A percentile compares a stretch with the other conserved stretches of the same genome.
Conservation (phyloP, 2,329 filamentous ascomycete genomes). For the Microcera coccophila region DNA sequence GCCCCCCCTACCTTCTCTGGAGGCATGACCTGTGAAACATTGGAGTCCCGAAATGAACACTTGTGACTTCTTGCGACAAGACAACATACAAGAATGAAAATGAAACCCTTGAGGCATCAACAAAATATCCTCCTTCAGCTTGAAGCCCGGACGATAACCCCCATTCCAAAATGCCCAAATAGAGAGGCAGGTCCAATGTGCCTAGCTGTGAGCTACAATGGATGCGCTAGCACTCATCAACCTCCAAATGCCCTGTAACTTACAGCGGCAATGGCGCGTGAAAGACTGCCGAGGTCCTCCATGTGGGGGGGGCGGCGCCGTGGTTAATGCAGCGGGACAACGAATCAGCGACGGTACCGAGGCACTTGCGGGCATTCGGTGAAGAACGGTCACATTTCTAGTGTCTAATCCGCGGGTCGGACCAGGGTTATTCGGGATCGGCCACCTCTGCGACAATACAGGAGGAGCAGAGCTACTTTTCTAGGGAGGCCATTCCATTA, state of each 20-base stretch:
- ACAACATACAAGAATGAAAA: too few relatives aligned
- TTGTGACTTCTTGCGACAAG: too few relatives aligned
- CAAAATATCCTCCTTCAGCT: too few relatives aligned
- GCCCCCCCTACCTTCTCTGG: too few relatives aligned
- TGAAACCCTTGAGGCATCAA: too few relatives aligned
- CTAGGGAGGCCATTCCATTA: slow-evolving; percentile 8
- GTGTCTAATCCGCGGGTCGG: too few relatives aligned
- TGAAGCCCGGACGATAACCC: too few relatives aligned
- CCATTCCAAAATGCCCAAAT: too few relatives aligned
- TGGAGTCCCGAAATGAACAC: too few relatives aligned
- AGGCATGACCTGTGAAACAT: too few relatives aligned
- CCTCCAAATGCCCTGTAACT: background rate
- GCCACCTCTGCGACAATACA: slow-evolving; percentile 23
- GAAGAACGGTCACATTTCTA: slow-evolving; percentile 2
- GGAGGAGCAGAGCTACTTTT: background rate
- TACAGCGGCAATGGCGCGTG: background rate
- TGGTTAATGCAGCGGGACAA: slow-evolving; percentile 4
- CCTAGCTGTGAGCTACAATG: too few relatives aligned
- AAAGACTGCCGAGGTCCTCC: background rate
- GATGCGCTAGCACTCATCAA: background rate
- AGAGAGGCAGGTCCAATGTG: too few relatives aligned
- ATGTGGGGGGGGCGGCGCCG: background rate
- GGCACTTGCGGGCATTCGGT: slow-evolving; percentile 14
- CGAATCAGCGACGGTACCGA: slow-evolving; percentile 23
- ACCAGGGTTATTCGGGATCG: slow-evolving; percentile 20